phyloP scores from a whole-genome alignment of 2,329 filamentous ascomycete genomes.

The Calonectria montana region DNA sequence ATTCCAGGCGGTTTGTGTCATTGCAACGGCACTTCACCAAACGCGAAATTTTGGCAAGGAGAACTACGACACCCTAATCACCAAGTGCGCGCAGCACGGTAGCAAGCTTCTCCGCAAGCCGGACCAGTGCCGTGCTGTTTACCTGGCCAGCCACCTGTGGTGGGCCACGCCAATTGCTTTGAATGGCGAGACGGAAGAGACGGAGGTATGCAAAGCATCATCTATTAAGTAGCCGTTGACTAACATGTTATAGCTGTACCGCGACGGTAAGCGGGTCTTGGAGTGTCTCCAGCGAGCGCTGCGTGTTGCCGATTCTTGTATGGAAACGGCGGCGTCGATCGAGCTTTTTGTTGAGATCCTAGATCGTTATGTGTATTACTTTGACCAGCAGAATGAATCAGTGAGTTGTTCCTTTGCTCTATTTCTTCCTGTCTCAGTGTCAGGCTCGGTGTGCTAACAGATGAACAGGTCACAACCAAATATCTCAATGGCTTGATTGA shows the following conservation, averaged over 20 bases:
- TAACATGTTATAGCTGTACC: conserved; percentile 78
- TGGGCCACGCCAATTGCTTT: conserved; percentile 90
- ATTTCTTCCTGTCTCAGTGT: neutral
- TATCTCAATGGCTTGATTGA: conserved; percentile 98
- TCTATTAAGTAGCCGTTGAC: conserved; percentile 4
- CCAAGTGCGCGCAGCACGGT: conserved; percentile 95
- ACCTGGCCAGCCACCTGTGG: conserved; percentile 96
- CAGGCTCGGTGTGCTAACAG: conserved; percentile 27
- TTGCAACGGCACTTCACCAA: conserved; percentile 88
- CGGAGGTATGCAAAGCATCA: conserved; percentile 69
- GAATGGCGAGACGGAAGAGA: conserved; percentile 83
- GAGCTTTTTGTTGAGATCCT: conserved; percentile 98
- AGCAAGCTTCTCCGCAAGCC: conserved; percentile 98
- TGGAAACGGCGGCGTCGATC: conserved; percentile 97
- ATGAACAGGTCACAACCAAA: conserved; percentile 82
- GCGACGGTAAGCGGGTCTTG: conserved; percentile 95
- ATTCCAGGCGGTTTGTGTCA: conserved; percentile 96
- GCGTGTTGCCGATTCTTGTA: conserved; percentile 96
- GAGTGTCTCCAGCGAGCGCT: conserved; percentile 96
- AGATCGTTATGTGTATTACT: conserved; percentile 99
- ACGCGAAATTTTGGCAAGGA: conserved; percentile 93
- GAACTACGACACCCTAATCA: conserved; percentile 98
- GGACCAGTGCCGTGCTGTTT: conserved; percentile 96
- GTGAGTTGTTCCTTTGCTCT: conserved; percentile 57
- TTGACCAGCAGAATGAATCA: conserved; percentile 98